Conservation (phyloP, 345 rosid species). For the Eucalyptus paniculata region DNA sequence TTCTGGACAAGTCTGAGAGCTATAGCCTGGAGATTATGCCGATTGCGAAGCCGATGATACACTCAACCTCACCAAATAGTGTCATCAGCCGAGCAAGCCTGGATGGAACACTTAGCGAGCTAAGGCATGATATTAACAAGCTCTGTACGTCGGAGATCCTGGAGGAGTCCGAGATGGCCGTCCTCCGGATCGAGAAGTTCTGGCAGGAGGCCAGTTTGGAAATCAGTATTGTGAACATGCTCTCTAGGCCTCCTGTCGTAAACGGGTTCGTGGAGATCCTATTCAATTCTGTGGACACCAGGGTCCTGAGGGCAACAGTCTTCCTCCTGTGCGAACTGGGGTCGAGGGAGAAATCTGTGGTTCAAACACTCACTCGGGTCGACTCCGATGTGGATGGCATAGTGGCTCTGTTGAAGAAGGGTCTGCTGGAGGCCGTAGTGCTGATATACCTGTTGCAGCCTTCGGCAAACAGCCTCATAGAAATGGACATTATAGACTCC, state of each 20-base stretch:
- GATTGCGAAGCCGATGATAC: slow-evolving; percentile 1
- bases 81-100: slow-evolving; percentile 35
- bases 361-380: slow-evolving; percentile 48
- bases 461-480: slow-evolving; percentile 20
- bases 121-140: slow-evolving; percentile 30
- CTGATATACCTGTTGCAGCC: slow-evolving; percentile 40
- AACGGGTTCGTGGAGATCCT: slow-evolving; percentile 67
- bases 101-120: slow-evolving; percentile 32
- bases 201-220: slow-evolving; percentile 34
- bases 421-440: slow-evolving; percentile 48
- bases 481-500: slow-evolving; percentile 41
- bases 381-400: slow-evolving; percentile 56
- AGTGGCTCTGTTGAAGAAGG: slow-evolving; percentile 52
- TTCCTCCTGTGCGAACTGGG: slow-evolving; percentile 56
- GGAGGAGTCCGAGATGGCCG: slow-evolving; percentile 52
- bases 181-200: slow-evolving; percentile 37
- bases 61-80: slow-evolving; percentile 35
- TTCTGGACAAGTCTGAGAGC: neutral
- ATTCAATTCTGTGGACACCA: slow-evolving; percentile 42
- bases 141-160: slow-evolving; percentile 55
- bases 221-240: slow-evolving; percentile 27
- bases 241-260: slow-evolving; percentile 42
- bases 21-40: neutral
- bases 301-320: slow-evolving; percentile 36
- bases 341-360: slow-evolving; percentile 51